phyloP scores from a whole-genome alignment of 1,284 basidiomycete genomes.

The Tylopilus sp. region DNA sequence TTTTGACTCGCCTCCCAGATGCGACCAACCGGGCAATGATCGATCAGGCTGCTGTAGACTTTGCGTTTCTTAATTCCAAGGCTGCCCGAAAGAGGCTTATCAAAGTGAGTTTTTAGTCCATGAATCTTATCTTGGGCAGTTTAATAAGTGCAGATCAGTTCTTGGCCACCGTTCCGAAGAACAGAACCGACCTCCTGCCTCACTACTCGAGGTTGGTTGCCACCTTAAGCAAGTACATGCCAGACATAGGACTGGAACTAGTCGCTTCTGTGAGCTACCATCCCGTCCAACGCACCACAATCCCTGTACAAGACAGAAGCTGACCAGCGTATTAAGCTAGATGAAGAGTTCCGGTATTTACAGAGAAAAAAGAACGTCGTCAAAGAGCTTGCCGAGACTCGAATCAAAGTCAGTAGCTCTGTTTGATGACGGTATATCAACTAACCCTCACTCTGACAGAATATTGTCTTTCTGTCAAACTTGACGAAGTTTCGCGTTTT shows the following conservation, averaged over 20 bases:
- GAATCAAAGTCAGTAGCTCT: conserved; percentile 65
- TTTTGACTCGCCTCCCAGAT: conserved; percentile 91
- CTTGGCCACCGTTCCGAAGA: conserved; percentile 80
- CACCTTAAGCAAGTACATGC: conserved; percentile 88
- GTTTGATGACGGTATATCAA: background rate
- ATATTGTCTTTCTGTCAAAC: conserved; percentile 84
- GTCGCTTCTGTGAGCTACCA: conserved; percentile 62
- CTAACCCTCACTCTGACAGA: conserved; percentile 46
- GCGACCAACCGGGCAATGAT: conserved; percentile 89
- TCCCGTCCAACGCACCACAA: background rate
- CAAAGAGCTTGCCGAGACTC: conserved; percentile 79
- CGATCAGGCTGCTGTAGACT: conserved; percentile 93
- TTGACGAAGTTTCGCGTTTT: conserved; percentile 96
- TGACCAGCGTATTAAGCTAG: conserved; percentile 55
- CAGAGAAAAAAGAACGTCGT: conserved; percentile 90
- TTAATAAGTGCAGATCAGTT: conserved; percentile 50
- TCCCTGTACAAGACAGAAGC: background rate
- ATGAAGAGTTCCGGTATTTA: conserved; percentile 95
- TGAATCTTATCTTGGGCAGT: conserved; percentile 2
- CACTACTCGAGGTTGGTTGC: conserved; percentile 91
- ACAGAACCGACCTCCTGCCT: conserved; percentile 85
- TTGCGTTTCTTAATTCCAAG: conserved; percentile 94
- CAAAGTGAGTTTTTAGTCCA: conserved; percentile 52
- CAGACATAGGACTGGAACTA: conserved; percentile 82
- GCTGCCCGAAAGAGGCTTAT: conserved; percentile 86